Evolutionary conservation across 805 yeast genomes (phyloP), one percentile per base, ranked within the genome.

Genomic region (Wickerhamiella kurtzmanii): DNA sequence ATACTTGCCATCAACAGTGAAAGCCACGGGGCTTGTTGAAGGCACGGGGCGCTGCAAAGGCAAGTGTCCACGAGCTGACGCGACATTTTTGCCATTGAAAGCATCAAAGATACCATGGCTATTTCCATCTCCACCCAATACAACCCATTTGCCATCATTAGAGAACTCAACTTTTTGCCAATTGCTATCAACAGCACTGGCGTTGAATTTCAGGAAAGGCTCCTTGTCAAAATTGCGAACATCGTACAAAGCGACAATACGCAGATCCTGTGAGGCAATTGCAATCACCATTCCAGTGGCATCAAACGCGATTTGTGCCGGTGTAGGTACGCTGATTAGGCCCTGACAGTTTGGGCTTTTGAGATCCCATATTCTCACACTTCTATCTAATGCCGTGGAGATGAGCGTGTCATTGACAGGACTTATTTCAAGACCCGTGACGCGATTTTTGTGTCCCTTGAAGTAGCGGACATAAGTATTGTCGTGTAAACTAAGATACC

Each of bases 281-380:
- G 85, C 95, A 63, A 86, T 79, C 0, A 88, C 82, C 6, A 79
- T 65, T 1, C 95, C 95, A 36, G 82, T 75, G 1, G 96, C 92
- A 64, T 89, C 97, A 54, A 78, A 75, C 0, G 92, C 82, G 11
- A 80, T 68, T 22, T 77, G 63, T 3, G 72, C 64, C 8, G 83
- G 78, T 13, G 71, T 69, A 15, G 76, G 73, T 35, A 74, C 69
- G 19, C 75, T 76, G 20, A 79, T 58, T 3, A 72, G 64, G 0
- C 94, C 92, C 48, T 75, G 79, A 17, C 82, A 75, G 48, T 75
- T 71, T 1, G 83, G 69, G 0, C 81, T 69, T 53, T 89, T 68
- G 21, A 82, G 61, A 64, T 92, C 97, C 98, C 98, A 92, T 4
- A 83, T 54, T 52, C 92, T 75, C 1, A 87, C 82, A 0, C 95